Base-by-base conservation (phyloP, 2,329 filamentous ascomycete genomes). In the Triangularia verruculosa region DNA sequence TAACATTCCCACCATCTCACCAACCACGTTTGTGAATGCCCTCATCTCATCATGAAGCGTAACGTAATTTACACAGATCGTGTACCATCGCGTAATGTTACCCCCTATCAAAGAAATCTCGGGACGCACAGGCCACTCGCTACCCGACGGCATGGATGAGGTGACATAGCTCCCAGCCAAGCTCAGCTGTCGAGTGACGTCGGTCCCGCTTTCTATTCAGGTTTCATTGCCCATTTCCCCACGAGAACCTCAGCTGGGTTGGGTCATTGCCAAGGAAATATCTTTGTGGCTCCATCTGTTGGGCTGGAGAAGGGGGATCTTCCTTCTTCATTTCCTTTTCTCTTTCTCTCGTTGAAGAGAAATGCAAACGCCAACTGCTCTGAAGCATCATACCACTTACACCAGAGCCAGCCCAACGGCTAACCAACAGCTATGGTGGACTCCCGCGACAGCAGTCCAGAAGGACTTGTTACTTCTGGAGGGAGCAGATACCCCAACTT, bases 401-500 rank as follows among this genome's bases (percentile, higher is more conserved):
- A 15, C 22, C 12, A 25, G 43, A 51, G 43, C 20, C 15, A 54
- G 22, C 51, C 20, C 51, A 54, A 47, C 39, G 39, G 39, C 39
- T 43, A 27, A 51, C 34, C 57, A 47, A 9, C 34, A 51, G 39
- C 57, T 28, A 59, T 59, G 57, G 57, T 39, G 39, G 34, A 51
- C 34, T 47, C 57, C 34, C 57, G 34, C 24, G 56, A 58, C 27
- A 22, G 39, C 57, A 24, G 39, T 43, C 57, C 57, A 39, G 57
- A 39, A 27, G 34, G 56, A 39, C 39, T 34, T 12, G 24, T 24
- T 13, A 22, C 20, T 11, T 43, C 32, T 12, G 13, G 22, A 22
- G n/a, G 15, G 22, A 54, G 51, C 34, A 52, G 22, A 52, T 27
- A 27, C 15, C 22, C 24, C 58, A 73, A 73, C 62, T 70, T 69